A percentile compares a stretch with the other conserved stretches of the same genome.
phyloP scores from a whole-genome alignment of 148 eudicot species.

The Cornus kousa region DNA sequence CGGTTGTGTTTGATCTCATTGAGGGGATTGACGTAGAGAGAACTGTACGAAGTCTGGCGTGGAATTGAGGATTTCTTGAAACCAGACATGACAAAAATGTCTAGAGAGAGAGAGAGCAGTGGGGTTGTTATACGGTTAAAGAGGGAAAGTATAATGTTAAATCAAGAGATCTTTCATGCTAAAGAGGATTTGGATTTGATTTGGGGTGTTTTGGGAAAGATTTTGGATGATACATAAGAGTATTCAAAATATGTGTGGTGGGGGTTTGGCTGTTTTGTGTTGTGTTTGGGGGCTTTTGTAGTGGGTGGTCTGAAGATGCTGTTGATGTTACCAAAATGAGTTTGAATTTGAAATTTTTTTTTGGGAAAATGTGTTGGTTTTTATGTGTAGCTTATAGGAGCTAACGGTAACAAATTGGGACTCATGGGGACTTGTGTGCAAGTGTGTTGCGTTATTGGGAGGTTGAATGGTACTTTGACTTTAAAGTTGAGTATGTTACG shows the following conservation, averaged over 20 bases:
- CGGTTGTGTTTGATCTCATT: conserved; percentile 48
- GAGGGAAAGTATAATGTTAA: background rate
- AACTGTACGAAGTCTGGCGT: conserved; percentile 44
- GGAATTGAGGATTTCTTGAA: conserved; percentile 46
- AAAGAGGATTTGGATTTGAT: no score
- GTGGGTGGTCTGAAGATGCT: background rate
- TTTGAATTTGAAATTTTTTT: conserved; percentile 44
- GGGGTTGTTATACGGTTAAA: background rate
- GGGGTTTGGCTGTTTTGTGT: background rate
- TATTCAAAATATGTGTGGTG: background rate
- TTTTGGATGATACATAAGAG: background rate
- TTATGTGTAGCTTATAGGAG: background rate
- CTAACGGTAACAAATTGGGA: background rate
- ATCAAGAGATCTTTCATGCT: background rate
- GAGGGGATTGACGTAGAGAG: conserved; percentile 58
- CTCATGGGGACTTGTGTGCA: background rate
- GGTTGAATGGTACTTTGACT: no score
- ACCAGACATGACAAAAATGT: conserved; percentile 37
- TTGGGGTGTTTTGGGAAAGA: background rate
- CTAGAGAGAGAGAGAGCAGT: background rate
- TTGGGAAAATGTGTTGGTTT: conserved; percentile 10
- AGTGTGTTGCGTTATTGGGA: no score
- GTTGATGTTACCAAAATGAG: conserved; percentile 7
- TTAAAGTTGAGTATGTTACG: no score
- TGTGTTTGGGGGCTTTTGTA: no score